A percentile compares a stretch with the other conserved stretches of the same genome.
Evolutionary conservation across 2,329 filamentous ascomycete genomes (phyloP).

Genomic region (Epichloe elymi): DNA sequence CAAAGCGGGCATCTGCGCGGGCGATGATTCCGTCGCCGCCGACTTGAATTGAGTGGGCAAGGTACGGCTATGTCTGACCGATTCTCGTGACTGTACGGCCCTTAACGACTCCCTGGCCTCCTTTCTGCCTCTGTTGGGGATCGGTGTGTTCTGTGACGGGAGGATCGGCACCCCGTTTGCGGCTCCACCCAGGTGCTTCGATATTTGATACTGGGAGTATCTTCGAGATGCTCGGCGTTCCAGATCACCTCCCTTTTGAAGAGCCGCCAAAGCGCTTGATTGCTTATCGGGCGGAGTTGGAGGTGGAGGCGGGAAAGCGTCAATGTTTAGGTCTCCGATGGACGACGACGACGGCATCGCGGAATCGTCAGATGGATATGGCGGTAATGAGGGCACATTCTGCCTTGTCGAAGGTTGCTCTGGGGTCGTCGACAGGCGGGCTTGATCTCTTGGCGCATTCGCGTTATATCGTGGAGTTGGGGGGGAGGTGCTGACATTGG

Average conservation of each 20-base stretch:
- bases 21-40: conserved; percentile 40
- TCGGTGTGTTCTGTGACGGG: conserved; percentile 66
- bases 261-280: conserved; percentile 77
- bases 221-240: conserved; percentile 84
- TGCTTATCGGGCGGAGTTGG: conserved; percentile 62
- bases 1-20: conserved; percentile 47
- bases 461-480: conserved; percentile 32
- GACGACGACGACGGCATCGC: conserved; percentile 29
- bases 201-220: conserved; percentile 94
- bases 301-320: conserved; percentile 56
- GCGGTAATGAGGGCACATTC: conserved; percentile 59
- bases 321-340: conserved; percentile 38
- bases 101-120: conserved; percentile 78
- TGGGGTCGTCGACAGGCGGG: conserved; percentile 35
- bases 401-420: conserved; percentile 61
- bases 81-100: conserved; percentile 43
- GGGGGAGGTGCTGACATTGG: conserved; percentile 28
- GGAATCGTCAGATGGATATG: conserved; percentile 52
- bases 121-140: conserved; percentile 68
- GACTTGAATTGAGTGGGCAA: conserved; percentile 31
- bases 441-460: conserved; percentile 35
- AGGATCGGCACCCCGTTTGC: conserved; percentile 77
- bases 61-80: conserved; percentile 35
- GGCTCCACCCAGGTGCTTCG: conserved; percentile 75
- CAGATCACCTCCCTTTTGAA: conserved; percentile 84